phyloP scores from a whole-genome alignment of 2,329 filamentous ascomycete species.

The Pseudogymnoascus sp. region DNA sequence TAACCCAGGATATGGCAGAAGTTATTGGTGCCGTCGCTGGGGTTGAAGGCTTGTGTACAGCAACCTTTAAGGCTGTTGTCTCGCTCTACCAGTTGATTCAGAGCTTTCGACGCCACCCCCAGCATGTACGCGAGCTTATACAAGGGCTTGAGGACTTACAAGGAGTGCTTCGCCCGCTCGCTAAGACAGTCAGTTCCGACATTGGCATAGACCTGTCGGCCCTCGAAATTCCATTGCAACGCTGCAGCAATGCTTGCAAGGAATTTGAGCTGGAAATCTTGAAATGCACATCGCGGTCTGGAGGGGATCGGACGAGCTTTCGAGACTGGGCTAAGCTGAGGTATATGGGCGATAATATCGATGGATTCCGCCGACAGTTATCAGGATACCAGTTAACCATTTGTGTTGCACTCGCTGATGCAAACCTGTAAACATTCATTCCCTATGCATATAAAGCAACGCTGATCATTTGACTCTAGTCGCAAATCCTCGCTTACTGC shows the following conservation, averaged over 20 bases:
- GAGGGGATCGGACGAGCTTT: slow-evolving; percentile 32
- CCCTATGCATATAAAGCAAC: slow-evolving; percentile 10
- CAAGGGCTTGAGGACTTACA: slow-evolving; percentile 35
- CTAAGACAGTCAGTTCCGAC: slow-evolving; percentile 20
- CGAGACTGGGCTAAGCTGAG: slow-evolving; percentile 37
- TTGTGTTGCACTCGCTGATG: slow-evolving; percentile 34
- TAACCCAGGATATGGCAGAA: background rate
- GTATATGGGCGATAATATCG: slow-evolving; percentile 38
- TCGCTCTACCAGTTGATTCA: slow-evolving; percentile 33
- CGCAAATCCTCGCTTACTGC: slow-evolving; percentile 27
- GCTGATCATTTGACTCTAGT: slow-evolving; percentile 21
- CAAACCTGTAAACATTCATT: slow-evolving; percentile 32
- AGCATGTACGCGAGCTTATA: slow-evolving; percentile 34
- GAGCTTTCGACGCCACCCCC: slow-evolving; percentile 32
- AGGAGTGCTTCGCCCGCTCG: slow-evolving; percentile 27
- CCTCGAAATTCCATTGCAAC: slow-evolving; percentile 33
- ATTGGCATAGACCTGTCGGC: slow-evolving; percentile 25
- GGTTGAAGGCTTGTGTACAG: too few species aligned
- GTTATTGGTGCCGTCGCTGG: too few species aligned
- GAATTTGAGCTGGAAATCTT: slow-evolving; percentile 34
- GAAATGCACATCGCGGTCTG: slow-evolving; percentile 31
- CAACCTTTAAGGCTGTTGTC: slow-evolving; percentile 14
- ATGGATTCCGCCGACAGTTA: slow-evolving; percentile 33
- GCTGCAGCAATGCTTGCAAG: slow-evolving; percentile 36
- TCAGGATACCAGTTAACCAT: slow-evolving; percentile 37